Conservation (phyloP, 768 basidiomycete genomes). For the Mycena epipterygia region DNA sequence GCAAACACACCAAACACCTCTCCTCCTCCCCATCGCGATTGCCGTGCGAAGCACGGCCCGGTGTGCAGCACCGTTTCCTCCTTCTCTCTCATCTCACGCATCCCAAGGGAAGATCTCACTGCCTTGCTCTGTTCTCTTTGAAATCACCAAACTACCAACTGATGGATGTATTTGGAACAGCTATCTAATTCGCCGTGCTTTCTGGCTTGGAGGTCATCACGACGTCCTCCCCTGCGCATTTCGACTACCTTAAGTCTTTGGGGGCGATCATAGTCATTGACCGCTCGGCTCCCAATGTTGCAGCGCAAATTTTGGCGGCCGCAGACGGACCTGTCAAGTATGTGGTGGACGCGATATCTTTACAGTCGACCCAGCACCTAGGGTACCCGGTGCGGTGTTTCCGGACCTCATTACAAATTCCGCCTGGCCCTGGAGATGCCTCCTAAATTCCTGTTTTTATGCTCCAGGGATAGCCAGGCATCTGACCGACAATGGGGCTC, state of each 20-base stretch:
- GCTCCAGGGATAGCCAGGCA: no score
- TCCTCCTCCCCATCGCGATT: no score
- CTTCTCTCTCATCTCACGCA: no score
- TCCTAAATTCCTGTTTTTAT: no score
- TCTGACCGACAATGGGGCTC: no score
- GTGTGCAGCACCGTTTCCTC: no score
- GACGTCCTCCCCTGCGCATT: conserved; percentile 46
- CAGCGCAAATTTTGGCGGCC: conserved; percentile 21
- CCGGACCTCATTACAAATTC: no score
- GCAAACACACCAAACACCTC: no score
- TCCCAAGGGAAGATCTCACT: no score
- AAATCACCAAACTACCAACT: background rate
- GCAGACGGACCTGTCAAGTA: background rate
- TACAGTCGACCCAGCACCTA: background rate
- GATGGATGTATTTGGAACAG: background rate
- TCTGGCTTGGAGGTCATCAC: conserved; percentile 48
- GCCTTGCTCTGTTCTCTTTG: background rate
- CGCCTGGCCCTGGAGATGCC: no score
- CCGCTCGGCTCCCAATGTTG: conserved; percentile 41
- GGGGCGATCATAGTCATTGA: conserved; percentile 48
- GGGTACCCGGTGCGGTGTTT: no score
- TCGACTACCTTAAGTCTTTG: conserved; percentile 42
- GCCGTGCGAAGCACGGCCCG: no score
- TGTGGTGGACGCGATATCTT: conserved; percentile 12
- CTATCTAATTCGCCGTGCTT: background rate